Evolutionary conservation across 2,329 filamentous ascomycete genomes (phyloP).

Genomic region (Colletotrichum euphorbiae): DNA sequence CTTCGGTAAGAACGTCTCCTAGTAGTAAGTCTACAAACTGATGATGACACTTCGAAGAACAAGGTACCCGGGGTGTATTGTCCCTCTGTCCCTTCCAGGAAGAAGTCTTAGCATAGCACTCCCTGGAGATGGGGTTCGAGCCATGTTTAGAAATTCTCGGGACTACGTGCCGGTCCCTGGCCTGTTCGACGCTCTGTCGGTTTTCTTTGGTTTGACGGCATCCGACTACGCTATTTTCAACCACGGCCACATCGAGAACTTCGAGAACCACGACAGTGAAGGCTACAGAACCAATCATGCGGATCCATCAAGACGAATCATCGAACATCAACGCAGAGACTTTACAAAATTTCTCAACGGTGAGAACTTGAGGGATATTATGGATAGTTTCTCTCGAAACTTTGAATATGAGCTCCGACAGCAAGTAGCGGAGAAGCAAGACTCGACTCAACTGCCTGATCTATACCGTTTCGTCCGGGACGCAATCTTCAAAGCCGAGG

Average conservation of each 20-base stretch:
- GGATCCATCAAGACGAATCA: conserved; percentile 26
- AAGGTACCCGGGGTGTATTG: not conserved
- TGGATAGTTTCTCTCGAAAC: conserved; percentile 14
- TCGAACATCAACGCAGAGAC: conserved; percentile 34
- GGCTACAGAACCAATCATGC: conserved; percentile 1
- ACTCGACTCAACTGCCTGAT: not conserved
- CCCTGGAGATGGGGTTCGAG: conserved; percentile 20
- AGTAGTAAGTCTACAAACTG: rapidly evolving
- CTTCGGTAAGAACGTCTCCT: not conserved
- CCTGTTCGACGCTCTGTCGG: conserved; percentile 12
- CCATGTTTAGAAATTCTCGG: conserved; percentile 12
- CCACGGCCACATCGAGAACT: conserved; percentile 17
- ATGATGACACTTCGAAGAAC: not conserved
- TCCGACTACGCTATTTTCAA: conserved; percentile 26
- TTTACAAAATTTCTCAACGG: conserved; percentile 23
- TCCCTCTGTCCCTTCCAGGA: not conserved
- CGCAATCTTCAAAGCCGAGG: conserved; percentile 20
- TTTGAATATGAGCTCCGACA: not conserved
- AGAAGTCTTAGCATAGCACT: conserved; percentile 16
- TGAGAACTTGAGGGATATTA: conserved; percentile 17
- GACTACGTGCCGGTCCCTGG: conserved; percentile 19
- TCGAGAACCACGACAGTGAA: conserved; percentile 2
- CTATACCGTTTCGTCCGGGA: conserved; percentile 19
- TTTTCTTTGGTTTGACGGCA: conserved; percentile 29
- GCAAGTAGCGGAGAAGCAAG: not conserved